Conservation (phyloP, 2,329 filamentous ascomycete species). For the Aspergillus chevalieri region DNA sequence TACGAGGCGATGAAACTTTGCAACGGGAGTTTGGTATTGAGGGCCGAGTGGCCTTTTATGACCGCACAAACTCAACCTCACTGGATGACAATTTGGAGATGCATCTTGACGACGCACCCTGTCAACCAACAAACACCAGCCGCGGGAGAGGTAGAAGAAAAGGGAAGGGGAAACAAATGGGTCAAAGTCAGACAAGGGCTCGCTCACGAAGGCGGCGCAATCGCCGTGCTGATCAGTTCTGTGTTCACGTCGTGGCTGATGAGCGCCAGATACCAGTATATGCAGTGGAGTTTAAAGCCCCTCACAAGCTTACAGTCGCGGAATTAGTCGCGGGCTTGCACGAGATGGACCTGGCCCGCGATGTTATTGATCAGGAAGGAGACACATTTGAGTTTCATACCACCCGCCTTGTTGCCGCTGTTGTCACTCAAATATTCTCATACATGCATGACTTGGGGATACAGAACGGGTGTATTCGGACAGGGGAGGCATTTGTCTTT, state of each 20-base stretch:
- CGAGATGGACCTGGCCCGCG: slow-evolving; percentile 17
- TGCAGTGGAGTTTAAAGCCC: slow-evolving; percentile 24
- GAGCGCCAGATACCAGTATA: slow-evolving; percentile 15
- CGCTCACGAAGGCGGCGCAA: slow-evolving; percentile 16
- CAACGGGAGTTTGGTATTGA: slow-evolving; percentile 11
- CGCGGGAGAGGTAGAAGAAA: slow-evolving; percentile 11
- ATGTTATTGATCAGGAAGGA: slow-evolving; percentile 19
- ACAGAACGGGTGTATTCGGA: slow-evolving; percentile 23
- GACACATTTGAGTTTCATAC: slow-evolving; percentile 21
- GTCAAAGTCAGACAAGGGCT: not conserved
- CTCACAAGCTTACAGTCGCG: slow-evolving; percentile 20
- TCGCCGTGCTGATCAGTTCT: slow-evolving; percentile 20
- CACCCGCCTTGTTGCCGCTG: slow-evolving; percentile 18
- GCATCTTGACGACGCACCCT: slow-evolving; percentile 8
- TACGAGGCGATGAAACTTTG: slow-evolving; percentile 6
- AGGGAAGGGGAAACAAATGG: slow-evolving; percentile 5
- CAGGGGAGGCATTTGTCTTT: slow-evolving; percentile 27
- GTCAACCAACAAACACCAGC: slow-evolving; percentile 1
- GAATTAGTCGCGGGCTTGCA: slow-evolving; percentile 21
- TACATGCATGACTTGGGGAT: slow-evolving; percentile 22
- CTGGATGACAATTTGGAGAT: slow-evolving; percentile 9
- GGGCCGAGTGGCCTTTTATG: slow-evolving; percentile 12
- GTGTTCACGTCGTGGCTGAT: slow-evolving; percentile 13
- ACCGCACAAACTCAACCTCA: slow-evolving; percentile 11
- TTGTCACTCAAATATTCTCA: slow-evolving; percentile 24